A percentile compares a stretch with the other conserved stretches of the same genome.
Evolutionary conservation across 305 asterid genomes (phyloP).

Genomic region (Stenogyne calaminthoides): DNA sequence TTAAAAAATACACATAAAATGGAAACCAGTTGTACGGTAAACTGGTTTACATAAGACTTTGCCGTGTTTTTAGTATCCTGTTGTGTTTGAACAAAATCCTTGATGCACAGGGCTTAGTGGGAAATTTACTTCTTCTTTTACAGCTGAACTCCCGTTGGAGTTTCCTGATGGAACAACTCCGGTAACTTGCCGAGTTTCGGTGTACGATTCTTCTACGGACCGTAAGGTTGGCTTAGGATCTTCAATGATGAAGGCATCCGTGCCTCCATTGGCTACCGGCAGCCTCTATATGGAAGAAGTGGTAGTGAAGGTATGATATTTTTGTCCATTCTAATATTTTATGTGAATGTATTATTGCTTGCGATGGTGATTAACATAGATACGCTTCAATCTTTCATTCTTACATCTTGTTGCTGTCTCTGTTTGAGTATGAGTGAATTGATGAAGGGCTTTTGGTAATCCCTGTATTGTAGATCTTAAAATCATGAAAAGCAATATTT

Average conservation of each 20-base stretch:
- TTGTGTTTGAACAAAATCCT: slow-evolving; percentile 1
- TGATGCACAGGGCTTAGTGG: slow-evolving; percentile 21
- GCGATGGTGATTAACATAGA: neutral
- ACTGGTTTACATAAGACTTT: too few relatives aligned
- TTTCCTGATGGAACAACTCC: slow-evolving; percentile 98
- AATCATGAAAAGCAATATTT: neutral
- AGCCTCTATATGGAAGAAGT: slow-evolving; percentile 97
- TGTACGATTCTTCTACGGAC: slow-evolving; percentile 81
- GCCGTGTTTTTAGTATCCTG: neutral
- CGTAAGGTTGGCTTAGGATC: slow-evolving; percentile 90
- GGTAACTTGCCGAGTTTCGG: slow-evolving; percentile 84
- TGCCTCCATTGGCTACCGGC: slow-evolving; percentile 76
- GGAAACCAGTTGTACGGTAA: too few relatives aligned
- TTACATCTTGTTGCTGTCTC: neutral
- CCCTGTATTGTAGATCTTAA: neutral
- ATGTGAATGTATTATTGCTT: neutral
- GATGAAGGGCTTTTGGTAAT: neutral
- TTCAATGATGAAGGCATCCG: slow-evolving; percentile 73
- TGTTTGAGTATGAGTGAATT: neutral
- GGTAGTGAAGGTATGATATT: slow-evolving; percentile 63
- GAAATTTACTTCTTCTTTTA: slow-evolving; percentile 11
- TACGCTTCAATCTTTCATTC: neutral
- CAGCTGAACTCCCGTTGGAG: slow-evolving; percentile 92
- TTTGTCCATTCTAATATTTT: neutral
- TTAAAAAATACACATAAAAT: too few relatives aligned